Base-by-base conservation (phyloP, 306 rosid genomes). In the Canavalia gladiata region DNA sequence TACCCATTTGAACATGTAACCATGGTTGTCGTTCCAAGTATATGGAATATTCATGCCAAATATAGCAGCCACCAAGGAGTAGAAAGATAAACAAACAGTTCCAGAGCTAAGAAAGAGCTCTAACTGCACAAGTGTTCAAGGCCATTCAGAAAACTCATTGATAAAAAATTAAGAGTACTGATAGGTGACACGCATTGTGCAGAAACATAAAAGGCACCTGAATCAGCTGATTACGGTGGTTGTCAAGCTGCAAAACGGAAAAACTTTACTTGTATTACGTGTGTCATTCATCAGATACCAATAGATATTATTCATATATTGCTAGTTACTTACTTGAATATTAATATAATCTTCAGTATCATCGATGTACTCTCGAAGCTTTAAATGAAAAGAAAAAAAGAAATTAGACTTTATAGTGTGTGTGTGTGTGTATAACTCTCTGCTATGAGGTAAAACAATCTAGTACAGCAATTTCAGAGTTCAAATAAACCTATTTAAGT, bases 311-410 rank as follows among this genome's bases (percentile, higher is more conserved):
- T 12, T 49, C 55, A 8, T 39, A 65, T 76, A 39, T 54, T 72
- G 55, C 43, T 51, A 72, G 51, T 42, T 68, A 9, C 73, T 85
- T 78, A 94, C 98, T 95, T 94, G 98, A 69, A 92, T 94, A 74
- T 94, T 94, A 55, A 94, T 92, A 78, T 94, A 94, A 86, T 94
- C 98, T 87, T 94, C 98, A 1, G 98, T 94, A 82, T 94, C 97
- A 72, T 94, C 97, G 13, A 94, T 94, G 74, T 94, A 94, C 82
- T 94, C 97, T 83, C 98, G 89, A 47, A 94, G 88, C 98, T 94
- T 88, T 72, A 85, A 79, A 39, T 35, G 75, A 82, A 82, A 30
- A 66, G 51, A 81, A 46, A 45, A n/a, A 58, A 64, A 72, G 49
- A 13, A 62, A 59, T 41, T 71, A 79, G 42, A 42, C 25, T 18